Conservation (phyloP, 345 rosid species). For the Chamaenerion angustifolium region DNA sequence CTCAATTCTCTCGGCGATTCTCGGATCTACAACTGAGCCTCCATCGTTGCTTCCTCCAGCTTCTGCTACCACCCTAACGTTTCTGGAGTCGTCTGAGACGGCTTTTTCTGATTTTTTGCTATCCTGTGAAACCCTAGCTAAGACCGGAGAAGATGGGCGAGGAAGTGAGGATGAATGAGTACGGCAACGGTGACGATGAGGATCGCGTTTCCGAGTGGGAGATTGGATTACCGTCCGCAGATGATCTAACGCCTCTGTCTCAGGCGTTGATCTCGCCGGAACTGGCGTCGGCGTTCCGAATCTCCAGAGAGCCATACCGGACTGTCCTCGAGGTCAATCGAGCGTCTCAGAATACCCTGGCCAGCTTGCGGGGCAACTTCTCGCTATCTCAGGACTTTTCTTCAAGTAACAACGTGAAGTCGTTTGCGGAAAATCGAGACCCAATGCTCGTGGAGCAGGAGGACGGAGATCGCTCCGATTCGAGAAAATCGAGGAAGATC, state of each 20-base stretch:
- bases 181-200: conserved; percentile 15
- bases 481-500: conserved; percentile 43
- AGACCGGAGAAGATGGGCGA: conserved; percentile 1
- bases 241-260: conserved; percentile 62
- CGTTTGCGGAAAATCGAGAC: conserved; percentile 17
- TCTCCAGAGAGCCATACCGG: conserved; percentile 42
- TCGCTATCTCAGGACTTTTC: conserved; percentile 17
- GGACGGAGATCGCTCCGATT: conserved; percentile 37
- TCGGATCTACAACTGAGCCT: neutral
- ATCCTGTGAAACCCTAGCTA: conserved; percentile 1
- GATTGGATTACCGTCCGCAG: conserved; percentile 57
- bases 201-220: conserved; percentile 74
- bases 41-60: neutral
- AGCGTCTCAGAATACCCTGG: conserved; percentile 55
- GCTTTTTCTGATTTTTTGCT: no score
- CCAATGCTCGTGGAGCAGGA: conserved; percentile 26
- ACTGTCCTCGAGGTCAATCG: conserved; percentile 52
- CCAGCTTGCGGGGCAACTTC: conserved; percentile 29
- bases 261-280: conserved; percentile 54
- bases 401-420: conserved; percentile 26
- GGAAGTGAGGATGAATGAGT: neutral
- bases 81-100: neutral
- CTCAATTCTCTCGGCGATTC: conserved; percentile 10
- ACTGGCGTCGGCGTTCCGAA: conserved; percentile 80
- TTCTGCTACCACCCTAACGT: neutral